Base-by-base conservation (phyloP, 2,329 filamentous ascomycete genomes). In the Ophiostoma himal-ulmi region DNA sequence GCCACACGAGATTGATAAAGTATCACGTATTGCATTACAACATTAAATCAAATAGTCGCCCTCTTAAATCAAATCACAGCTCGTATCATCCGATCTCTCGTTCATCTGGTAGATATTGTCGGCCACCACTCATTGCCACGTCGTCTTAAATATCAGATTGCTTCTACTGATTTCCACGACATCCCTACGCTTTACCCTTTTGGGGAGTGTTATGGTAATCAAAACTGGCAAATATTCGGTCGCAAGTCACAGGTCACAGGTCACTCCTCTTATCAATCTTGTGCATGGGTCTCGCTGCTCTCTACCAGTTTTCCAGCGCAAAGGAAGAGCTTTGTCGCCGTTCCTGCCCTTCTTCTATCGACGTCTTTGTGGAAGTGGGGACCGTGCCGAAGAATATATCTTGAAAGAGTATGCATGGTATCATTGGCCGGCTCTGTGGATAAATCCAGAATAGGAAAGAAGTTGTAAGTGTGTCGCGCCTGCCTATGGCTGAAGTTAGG, bases 381-480 rank as follows among this genome's bases (percentile, higher is more conserved):
- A 11, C 20, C 6, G 10, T 39, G 5, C 22, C 8, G 3, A 39
- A 26, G 10, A 22, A 22, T 41, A 41, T 3, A 2, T 37, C 17
- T 20, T 13, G 20, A 60, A 68, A 6, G 20, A 54, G 37, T 5
- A 57, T 2, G 30, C 30, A 30, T 30, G 30, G 30, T 36, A 36
- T n/a, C 22, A 57, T 39, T 64, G 60, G 62, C 6, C 26, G 13
- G 57, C 13, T 13, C 34, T 39, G 36, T n/a, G 20, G n/a, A 39
- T 39, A 36, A 17, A 39, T 37, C 48, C 30, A 54, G 11, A 68
- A 39, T 54, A 54, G 52, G 36, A 68, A 68, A 57, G n/a, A 39
- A 37, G 36, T 30, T 60, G 52, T 41, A 68, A 41, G 62, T 65
- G 62, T 65, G 11, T 36, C 62, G 14, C 14, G 22, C 26, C 57